A percentile compares a stretch with the other conserved stretches of the same genome.
These are phyloP conservation scores for Lentinula detonsa DNA, from an alignment of 768 basidiomycete species.

Conservation along the genomic window DNA sequence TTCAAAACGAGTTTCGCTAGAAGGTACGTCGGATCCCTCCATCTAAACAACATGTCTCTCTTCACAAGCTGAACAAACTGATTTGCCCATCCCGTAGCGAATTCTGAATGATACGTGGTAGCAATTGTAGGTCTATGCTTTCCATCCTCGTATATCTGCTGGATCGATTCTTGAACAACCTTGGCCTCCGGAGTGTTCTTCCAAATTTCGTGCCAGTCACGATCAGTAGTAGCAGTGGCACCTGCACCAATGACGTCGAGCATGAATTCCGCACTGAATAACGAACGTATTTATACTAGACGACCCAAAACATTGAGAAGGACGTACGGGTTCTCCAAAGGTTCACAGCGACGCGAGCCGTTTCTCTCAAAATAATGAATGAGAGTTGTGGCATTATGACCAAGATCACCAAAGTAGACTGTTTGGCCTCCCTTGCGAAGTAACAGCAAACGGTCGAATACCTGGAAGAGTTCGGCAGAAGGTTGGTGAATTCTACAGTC, in stretches of 20 bases:
- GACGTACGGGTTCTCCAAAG: constrained; percentile 68
- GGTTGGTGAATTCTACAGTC: constrained; percentile 46
- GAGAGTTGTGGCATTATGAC: constrained; percentile 51
- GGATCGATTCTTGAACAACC: constrained; percentile 31
- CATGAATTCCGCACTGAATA: constrained; percentile 51
- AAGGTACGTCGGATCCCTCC: constrained; percentile 55
- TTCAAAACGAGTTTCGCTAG: constrained; percentile 54
- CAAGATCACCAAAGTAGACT: constrained; percentile 72
- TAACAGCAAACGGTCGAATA: constrained; percentile 75
- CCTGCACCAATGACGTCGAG: constrained; percentile 75
- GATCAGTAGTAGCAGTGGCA: constrained; percentile 45
- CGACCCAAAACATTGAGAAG: not conserved
- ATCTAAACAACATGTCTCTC: constrained; percentile 41
- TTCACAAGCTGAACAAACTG: constrained; percentile 38
- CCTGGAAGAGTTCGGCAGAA: constrained; percentile 79
- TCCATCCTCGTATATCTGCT: constrained; percentile 44
- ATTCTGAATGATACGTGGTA: constrained; percentile 33
- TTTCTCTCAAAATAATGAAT: constrained; percentile 74
- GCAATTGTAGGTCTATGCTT: constrained; percentile 29
- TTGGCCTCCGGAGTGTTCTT: constrained; percentile 37
- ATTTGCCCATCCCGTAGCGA: constrained; percentile 47
- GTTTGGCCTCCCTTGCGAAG: constrained; percentile 73
- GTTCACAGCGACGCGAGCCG: constrained; percentile 56
- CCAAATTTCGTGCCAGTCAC: constrained; percentile 62
- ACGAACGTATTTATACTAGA: not conserved